Base-by-base conservation (phyloP, 345 rosid species). In the Erucastrum elatum region DNA sequence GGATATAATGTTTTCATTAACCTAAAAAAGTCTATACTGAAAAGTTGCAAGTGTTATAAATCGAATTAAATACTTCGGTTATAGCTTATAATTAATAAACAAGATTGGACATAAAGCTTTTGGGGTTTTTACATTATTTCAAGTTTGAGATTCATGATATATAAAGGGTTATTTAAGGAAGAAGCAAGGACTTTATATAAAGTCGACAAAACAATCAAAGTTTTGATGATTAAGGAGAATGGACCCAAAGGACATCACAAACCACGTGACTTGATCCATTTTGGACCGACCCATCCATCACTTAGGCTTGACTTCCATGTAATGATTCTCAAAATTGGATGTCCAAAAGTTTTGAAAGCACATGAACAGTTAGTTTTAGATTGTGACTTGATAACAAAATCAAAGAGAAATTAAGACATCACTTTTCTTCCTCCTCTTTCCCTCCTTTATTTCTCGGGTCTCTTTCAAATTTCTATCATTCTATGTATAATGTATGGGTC, bases 241-340 rank as follows among this genome's bases (percentile, higher is more conserved):
- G 79, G 82, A 74, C 79, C 78, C 77, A 61, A 74, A 60, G 46
- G 68, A 68, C 82, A 59, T 10, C n/a, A 68, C 17, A 29, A 35
- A 72, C 82, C 82, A 79, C 72, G 82, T 79, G 82, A 74, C 74
- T 15, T 66, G 56, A 79, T 68, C 75, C 35, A 35, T 78, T 64
- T 72, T 78, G 77, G 73, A 72, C 82, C 73, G 77, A 72, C 76
- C 81, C 46, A 44, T 10, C 81, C 81, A 73, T 73, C 74, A 67
- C 64, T 11, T 21, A 72, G 26, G 75, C 77, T 79, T 79, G 78
- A 66, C 69, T 73, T 74, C 78, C 74, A 79, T 64, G 77, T 51
- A 60, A 73, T 66, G 33, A 44, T 66, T 78, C 59, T 66, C 78
- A 51, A 53, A 51, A 12, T 27, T 61, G 44, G 75, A 61, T 79